These are phyloP conservation scores for Trichosanthes cucumerina DNA, from an alignment of 306 rosid genomes.

Conservation along the genomic window DNA sequence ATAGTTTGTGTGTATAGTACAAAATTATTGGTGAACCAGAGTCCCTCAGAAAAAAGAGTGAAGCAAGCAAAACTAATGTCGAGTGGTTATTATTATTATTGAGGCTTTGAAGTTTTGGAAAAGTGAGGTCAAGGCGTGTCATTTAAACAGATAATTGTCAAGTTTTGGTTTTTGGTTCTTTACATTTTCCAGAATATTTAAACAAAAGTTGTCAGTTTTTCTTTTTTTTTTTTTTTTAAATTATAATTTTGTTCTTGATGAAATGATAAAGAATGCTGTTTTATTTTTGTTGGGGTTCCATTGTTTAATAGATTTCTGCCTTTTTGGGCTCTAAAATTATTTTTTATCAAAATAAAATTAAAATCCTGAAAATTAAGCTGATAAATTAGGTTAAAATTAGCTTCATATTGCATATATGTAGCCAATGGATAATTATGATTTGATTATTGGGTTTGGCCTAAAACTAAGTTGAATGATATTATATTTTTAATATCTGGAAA, in stretches of 20 bases:
- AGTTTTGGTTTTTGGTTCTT: constrained; percentile 1
- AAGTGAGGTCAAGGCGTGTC: constrained; percentile 3
- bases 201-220: background rate
- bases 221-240: background rate
- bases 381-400: background rate
- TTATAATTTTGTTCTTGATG: background rate
- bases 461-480: background rate
- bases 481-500: too few species aligned
- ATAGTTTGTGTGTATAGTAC: constrained; percentile 2
- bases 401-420: background rate
- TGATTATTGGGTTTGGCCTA: too few species aligned
- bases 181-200: background rate
- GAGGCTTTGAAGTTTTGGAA: constrained; percentile 12
- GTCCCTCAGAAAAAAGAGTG: background rate
- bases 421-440: too few species aligned
- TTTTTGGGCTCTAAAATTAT: too few species aligned
- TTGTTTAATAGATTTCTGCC: background rate
- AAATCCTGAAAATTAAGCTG: too few species aligned
- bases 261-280: background rate
- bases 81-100: background rate
- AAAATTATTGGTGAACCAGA: constrained; percentile 2
- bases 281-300: background rate
- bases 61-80: background rate
- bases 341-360: too few species aligned
- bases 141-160: background rate